Evolutionary conservation across 2,329 filamentous ascomycete species (phyloP), one percentile per base, ranked within the genome.

Genomic region (Penicillium sp.): DNA sequence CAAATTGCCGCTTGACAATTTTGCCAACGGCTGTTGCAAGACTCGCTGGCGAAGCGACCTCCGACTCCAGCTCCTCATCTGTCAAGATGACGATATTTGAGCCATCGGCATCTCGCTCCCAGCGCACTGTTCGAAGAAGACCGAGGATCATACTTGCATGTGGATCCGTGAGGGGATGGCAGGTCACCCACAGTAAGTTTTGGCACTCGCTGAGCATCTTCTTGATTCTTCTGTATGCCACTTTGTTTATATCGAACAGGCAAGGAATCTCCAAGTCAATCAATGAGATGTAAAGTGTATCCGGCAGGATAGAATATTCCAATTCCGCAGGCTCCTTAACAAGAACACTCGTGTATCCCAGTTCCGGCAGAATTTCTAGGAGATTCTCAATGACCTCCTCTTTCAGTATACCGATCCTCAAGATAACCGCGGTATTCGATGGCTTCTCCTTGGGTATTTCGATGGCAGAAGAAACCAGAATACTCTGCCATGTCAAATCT

Each of bases 401-500:
- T 13, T 10, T 36, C 8, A 19, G 15, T 6, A 21, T 2, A 0
- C 23, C 38, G 1, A 44, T 52, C 1, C 53, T 56, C 4, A 65
- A 15, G 45, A 66, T 59, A n/a, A 58, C 46, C 11, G 59, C 47
- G 4, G 49, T 27, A 1, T 21, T 34, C 0, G 21, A 13, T 9
- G 41, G 5, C 13, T 44, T 27, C 6, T 34, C 38, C 15, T 31
- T 21, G 4, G 46, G 8, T 6, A 33, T 16, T 10, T 40, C 33
- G 6, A 59, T 16, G 19, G 63, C 63, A 23, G 63, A 61, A 38
- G 64, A 58, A 36, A 66, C 48, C 23, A 66, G 13, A 9, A 65
- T 64, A 25, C 64, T 66, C n/a, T 65, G 64, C 61, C 59, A 64
- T 19, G 52, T 59, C 29, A 66, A 40, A 40, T 64, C 60, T 2